phyloP scores from a whole-genome alignment of 176 grass and related monocot species.

The Aegilops umbellulata region DNA sequence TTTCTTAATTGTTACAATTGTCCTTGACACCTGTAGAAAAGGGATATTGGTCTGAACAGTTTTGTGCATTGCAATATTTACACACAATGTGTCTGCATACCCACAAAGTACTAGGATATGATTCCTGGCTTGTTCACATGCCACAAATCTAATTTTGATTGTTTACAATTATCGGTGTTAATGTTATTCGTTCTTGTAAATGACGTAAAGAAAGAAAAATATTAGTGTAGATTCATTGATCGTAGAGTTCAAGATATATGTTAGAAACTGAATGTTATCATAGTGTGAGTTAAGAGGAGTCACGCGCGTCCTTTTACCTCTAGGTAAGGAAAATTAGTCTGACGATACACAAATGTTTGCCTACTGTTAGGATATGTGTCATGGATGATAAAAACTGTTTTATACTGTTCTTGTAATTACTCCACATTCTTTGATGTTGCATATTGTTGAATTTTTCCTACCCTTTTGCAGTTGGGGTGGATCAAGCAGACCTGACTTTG shows the following conservation, averaged over 20 bases:
- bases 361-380: not conserved
- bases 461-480: slow-evolving; percentile 85
- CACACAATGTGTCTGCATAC: not conserved
- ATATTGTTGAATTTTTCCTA: not conserved
- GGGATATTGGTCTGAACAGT: not conserved
- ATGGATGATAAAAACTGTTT: not conserved
- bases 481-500: slow-evolving; percentile 97
- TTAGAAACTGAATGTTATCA: not conserved
- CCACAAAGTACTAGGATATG: not conserved
- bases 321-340: not conserved
- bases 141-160: not conserved
- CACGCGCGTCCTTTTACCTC: not conserved
- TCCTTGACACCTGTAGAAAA: not conserved
- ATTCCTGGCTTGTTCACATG: not conserved
- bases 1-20: not conserved
- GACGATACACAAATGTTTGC: not conserved
- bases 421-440: not conserved
- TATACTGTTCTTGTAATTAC: not conserved
- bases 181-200: not conserved
- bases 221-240: not conserved
- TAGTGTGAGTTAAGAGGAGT: not conserved
- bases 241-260: not conserved
- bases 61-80: not conserved
- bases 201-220: not conserved
- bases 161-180: not conserved